These are phyloP conservation scores for Lachancea lanzarotensis DNA, from an alignment of 805 yeast genomes.

Conservation along the genomic window DNA sequence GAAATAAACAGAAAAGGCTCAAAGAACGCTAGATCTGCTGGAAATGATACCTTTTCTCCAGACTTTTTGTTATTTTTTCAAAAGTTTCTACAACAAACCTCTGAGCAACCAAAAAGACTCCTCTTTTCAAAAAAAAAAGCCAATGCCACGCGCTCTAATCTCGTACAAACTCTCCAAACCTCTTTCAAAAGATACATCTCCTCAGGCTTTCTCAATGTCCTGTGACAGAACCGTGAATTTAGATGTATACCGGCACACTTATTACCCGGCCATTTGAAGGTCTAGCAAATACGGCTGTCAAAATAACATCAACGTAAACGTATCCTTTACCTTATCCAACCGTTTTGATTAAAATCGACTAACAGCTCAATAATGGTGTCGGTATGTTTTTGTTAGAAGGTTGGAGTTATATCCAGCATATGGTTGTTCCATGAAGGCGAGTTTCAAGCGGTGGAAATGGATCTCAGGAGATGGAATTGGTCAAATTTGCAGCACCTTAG, in stretches of 20 bases:
- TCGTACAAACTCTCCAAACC: not conserved
- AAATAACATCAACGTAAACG: conserved; percentile 2
- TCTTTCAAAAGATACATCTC: not conserved
- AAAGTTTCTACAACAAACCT: no score
- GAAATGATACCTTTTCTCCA: no score
- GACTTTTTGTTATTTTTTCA: no score
- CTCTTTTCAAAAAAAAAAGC: no score
- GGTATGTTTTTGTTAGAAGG: conserved; percentile 1
- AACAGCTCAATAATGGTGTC: conserved; percentile 7
- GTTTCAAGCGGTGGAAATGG: not conserved
- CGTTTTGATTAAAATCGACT: not conserved
- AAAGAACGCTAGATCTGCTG: no score
- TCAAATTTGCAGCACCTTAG: no score
- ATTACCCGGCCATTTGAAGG: not conserved
- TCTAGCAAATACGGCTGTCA: not conserved
- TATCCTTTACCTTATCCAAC: not conserved
- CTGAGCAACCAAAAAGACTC: no score
- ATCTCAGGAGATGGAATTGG: no score
- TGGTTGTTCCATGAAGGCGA: not conserved
- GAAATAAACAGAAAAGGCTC: no score
- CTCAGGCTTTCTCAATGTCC: not conserved
- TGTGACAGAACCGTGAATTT: not conserved
- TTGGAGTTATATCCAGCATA: not conserved
- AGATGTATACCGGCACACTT: not conserved
- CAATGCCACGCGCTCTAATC: no score